A percentile compares a stretch with the other conserved stretches of the same genome.
These are phyloP conservation scores for Trametes elegans DNA, from an alignment of 768 basidiomycete genomes.

Conservation along the genomic window DNA sequence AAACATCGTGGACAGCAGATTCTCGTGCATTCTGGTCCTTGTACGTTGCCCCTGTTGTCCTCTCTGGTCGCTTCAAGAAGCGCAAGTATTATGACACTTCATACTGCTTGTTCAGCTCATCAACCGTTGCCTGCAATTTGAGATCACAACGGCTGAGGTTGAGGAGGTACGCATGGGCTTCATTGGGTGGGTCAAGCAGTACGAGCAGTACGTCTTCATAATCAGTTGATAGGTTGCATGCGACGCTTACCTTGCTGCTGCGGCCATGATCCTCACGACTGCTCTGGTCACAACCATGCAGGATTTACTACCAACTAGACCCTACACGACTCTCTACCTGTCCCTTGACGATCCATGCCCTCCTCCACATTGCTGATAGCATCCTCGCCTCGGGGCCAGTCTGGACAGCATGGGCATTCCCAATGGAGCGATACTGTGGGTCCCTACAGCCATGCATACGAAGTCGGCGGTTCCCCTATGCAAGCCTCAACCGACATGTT, in stretches of 20 bases:
- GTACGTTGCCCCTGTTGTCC: conserved; percentile 39
- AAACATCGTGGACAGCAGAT: conserved; percentile 35
- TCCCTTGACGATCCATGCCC: conserved; percentile 32
- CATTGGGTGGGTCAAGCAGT: conserved; percentile 36
- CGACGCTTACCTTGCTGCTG: no score
- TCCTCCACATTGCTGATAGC: conserved; percentile 31
- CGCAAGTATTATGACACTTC: conserved; percentile 43
- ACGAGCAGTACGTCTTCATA: conserved; percentile 34
- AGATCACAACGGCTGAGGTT: conserved; percentile 31
- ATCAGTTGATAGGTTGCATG: no score
- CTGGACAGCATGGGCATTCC: conserved; percentile 32
- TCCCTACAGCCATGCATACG: conserved; percentile 20
- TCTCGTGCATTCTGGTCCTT: conserved; percentile 39
- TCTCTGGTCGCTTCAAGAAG: conserved; percentile 32
- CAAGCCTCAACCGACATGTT: conserved; percentile 19
- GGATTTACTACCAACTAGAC: conserved; percentile 31
- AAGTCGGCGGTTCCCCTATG: conserved; percentile 22
- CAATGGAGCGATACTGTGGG: conserved; percentile 31
- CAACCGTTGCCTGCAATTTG: conserved; percentile 36
- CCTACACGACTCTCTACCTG: conserved; percentile 28
- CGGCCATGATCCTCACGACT: neutral
- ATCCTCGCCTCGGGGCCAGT: conserved; percentile 25
- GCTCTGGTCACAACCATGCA: neutral
- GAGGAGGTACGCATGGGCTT: conserved; percentile 31
- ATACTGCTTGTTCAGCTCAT: conserved; percentile 38